Evolutionary conservation across 306 rosid species (phyloP), one percentile per base, ranked within the genome.

Genomic region (Vigna unguiculata): DNA sequence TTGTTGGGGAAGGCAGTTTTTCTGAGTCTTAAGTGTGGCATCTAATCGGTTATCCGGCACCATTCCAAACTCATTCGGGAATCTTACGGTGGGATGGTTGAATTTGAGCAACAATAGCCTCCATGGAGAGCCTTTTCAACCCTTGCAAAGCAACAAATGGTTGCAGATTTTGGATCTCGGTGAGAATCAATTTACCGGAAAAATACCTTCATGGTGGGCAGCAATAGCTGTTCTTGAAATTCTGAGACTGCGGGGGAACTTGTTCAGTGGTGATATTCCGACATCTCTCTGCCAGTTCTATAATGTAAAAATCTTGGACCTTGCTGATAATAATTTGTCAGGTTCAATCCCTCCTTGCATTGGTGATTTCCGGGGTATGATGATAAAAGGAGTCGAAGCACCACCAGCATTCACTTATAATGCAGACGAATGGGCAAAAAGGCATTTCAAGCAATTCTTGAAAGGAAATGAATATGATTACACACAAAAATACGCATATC

Each of bases 141-240:
- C 25, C 47, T 34, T 62, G 47, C 24, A 62, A 62, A 62, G 47
- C 20, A 62, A 11, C 4, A 0, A 9, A 34, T 3, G 6, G 36
- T 36, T 64, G 63, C 0, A 15, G 20, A 32, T 72, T 1, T 30
- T 86, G 14, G 83, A 86, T 57, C 45, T 77, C 7, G 78, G 83
- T 6, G 49, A 40, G 34, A 86, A 80, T 51, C 16, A 71, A 3
- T 20, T 71, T 20, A 49, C 64, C 2, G 86, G 85, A 0, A n/a
- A 2, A 7, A 48, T 79, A 46, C 86, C 89, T n/a, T 9, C 53
- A 15, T 32, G 45, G 74, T 80, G 83, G 74, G 71, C 2, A 51
- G 62, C 24, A 2, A 4, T 13, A n/a, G 16, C 47, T 17, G 9
- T 7, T 36, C 36, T 85, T 30, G 45, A 38, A 40, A 14, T 32